Conservation (phyloP, 208 protist genomes). For the Vickermania ingenoplastis region DNA sequence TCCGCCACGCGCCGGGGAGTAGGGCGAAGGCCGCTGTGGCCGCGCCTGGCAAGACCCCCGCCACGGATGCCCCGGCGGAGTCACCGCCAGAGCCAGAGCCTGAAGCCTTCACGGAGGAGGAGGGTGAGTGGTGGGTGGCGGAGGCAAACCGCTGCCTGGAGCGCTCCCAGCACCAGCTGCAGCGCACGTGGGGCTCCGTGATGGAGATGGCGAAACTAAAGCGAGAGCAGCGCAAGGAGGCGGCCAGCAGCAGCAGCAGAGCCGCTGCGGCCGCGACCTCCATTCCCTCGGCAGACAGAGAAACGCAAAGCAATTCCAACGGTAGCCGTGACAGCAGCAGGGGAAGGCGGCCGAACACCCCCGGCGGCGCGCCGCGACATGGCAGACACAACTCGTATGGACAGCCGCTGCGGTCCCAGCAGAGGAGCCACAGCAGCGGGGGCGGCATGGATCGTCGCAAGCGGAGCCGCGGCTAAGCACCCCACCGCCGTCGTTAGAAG, state of each 20-base stretch:
- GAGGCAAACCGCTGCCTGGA: constrained; percentile 28
- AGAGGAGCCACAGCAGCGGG: no score
- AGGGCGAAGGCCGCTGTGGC: background rate
- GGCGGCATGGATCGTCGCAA: no score
- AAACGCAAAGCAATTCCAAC: background rate
- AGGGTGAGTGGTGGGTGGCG: constrained; percentile 46
- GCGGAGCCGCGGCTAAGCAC: no score
- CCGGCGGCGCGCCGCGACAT: no score
- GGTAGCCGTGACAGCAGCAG: background rate
- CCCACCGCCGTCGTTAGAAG: no score
- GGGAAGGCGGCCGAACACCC: no score
- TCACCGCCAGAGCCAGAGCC: background rate
- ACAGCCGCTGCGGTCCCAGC: no score
- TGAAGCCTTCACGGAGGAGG: background rate
- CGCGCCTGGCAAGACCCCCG: background rate
- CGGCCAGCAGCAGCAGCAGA: constrained; percentile 2
- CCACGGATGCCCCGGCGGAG: background rate
- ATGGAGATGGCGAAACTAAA: constrained; percentile 16
- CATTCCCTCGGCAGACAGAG: background rate
- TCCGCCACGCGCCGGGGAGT: constrained; percentile 26
- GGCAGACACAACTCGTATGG: no score
- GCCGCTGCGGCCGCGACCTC: background rate
- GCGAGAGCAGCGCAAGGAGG: background rate
- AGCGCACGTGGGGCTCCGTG: constrained; percentile 43
- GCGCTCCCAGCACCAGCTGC: constrained; percentile 35